Evolutionary conservation across 2,329 filamentous ascomycete genomes (phyloP).

Genomic region (Podosphaera aphanis): DNA sequence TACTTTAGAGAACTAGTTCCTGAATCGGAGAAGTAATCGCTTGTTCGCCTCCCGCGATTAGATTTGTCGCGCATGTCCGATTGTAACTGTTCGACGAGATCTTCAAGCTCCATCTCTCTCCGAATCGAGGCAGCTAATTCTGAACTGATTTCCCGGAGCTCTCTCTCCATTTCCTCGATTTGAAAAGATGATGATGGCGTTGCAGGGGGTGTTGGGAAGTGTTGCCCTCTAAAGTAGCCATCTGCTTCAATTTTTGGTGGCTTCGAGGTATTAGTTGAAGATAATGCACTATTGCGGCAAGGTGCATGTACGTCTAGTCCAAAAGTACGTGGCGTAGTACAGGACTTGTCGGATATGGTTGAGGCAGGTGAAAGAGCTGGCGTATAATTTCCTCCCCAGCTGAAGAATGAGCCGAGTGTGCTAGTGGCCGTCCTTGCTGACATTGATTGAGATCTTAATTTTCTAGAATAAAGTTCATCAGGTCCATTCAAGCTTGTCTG

Average conservation of each 20-base stretch:
- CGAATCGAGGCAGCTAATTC: constrained; percentile 85
- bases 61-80: constrained; percentile 40
- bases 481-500: constrained; percentile 5
- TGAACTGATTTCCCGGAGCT: constrained; percentile 75
- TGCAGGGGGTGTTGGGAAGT: constrained; percentile 14
- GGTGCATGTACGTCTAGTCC: too few relatives aligned
- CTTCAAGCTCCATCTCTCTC: constrained; percentile 88
- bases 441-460: constrained; percentile 17
- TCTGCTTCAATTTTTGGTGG: constrained; percentile 18
- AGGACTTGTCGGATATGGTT: constrained; percentile 6
- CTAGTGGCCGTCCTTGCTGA: constrained; percentile 23
- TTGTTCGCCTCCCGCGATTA: constrained; percentile 45
- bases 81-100: constrained; percentile 72
- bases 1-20: constrained; percentile 62
- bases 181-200: constrained; percentile 23
- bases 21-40: constrained; percentile 95
- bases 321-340: too few relatives aligned
- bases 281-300: background rate
- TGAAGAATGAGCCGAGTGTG: constrained; percentile 42
- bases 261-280: background rate
- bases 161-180: constrained; percentile 78
- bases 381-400: constrained; percentile 33
- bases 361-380: constrained; percentile 35
- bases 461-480: constrained; percentile 11
- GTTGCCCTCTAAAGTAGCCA: constrained; percentile 13